Conservation (phyloP, 257 asterid genomes). For the Ophiorrhiza pumila region DNA sequence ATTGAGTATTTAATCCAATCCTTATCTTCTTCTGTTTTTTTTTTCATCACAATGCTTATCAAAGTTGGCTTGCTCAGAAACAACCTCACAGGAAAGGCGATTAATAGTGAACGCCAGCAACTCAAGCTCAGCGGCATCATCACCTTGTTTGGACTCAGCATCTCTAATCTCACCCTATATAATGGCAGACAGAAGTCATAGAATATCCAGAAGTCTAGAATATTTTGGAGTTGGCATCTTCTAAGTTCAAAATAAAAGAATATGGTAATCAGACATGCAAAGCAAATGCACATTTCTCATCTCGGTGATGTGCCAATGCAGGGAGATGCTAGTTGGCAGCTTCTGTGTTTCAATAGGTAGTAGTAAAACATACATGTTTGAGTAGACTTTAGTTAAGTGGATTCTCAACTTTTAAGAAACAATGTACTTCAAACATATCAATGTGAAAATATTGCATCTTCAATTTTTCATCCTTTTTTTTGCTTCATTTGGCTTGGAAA, state of each 20-base stretch:
- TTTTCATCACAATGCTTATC: background rate
- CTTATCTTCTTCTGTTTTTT: too few relatives aligned
- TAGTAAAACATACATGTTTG: too few relatives aligned
- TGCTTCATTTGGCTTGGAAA: too few relatives aligned
- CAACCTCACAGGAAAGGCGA: slow-evolving; percentile 13
- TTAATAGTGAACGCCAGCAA: background rate
- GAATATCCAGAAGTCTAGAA: background rate
- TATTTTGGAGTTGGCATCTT: background rate
- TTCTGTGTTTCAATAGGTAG: too few relatives aligned
- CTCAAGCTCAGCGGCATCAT: background rate
- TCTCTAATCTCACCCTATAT: background rate
- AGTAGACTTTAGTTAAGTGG: too few relatives aligned
- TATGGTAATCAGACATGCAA: background rate
- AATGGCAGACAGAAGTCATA: background rate
- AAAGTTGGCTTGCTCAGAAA: background rate
- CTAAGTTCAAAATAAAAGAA: background rate
- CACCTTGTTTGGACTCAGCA: background rate
- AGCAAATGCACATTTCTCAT: background rate
- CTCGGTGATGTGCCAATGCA: background rate
- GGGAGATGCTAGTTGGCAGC: background rate
- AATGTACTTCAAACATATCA: too few relatives aligned
- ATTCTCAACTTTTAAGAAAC: too few relatives aligned
- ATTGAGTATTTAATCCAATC: background rate
- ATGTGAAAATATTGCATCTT: too few relatives aligned
- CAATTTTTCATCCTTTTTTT: too few relatives aligned